Evolutionary conservation across 495 filamentous ascomycete species (phyloP), one percentile per base, ranked within the genome.

Genomic region (Penicillium maclennaniae): DNA sequence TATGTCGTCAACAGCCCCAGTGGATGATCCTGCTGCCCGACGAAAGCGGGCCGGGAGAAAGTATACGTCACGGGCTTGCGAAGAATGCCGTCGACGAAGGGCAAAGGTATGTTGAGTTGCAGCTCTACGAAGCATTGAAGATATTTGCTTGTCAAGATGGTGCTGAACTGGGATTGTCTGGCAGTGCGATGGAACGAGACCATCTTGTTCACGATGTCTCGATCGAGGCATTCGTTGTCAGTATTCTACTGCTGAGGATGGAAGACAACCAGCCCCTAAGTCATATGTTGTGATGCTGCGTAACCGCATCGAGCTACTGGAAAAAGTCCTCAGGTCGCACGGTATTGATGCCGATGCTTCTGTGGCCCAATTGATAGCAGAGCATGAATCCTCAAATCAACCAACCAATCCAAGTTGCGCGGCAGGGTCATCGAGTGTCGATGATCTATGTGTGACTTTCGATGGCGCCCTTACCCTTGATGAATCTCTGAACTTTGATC

Each of bases 401-500:
- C 10, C 45, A 36, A 9, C 39, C 7, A 47, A 53, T 17, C 15
- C 42, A 1, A 34, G 45, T 7, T 36, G 47, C 16, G 23, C 36
- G 15, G 36, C 31, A 4, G 45, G 42, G 5, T 58, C 25, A 15
- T 53, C 56, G 6, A 55, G 59, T 14, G 28, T 64, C 7, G 59
- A 67, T 20, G 58, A 67, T 28, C 16, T 69, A 9, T 62, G 60
- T 38, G 36, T 48, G 14, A 62, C 56, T 2, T 62, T 66, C 47
- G 58, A 69, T 21, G 67, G 65, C 3, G 54, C 60, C n/a, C 48
- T 68, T 9, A 59, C 60, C 15, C 26, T 67, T 12, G 61, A 67
- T 44, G 66, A 65, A 44, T 63, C 57, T 10, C 54, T 69, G 42
- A 69, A 69, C 26, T 67, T 63, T 36, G 67, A 67, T 36, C 53